phyloP scores from a whole-genome alignment of 164 flowering plant species.

The Kingdonia uniflora region DNA sequence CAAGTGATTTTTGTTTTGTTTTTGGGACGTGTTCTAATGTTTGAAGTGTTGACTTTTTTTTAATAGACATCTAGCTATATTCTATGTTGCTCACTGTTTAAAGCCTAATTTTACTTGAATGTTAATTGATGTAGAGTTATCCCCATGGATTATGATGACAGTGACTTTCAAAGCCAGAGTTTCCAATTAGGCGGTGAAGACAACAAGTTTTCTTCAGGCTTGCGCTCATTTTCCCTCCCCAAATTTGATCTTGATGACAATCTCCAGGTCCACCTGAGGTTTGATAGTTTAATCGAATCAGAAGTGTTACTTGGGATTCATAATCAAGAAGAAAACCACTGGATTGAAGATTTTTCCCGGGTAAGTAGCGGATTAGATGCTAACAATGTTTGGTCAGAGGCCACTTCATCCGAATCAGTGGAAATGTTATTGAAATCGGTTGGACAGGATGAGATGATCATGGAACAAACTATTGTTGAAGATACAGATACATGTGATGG shows the following conservation, averaged over 20 bases:
- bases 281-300: slow-evolving; percentile 79
- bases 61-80: too few species aligned
- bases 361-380: slow-evolving; percentile 67
- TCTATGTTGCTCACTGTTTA: too few species aligned
- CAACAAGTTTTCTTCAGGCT: slow-evolving; percentile 47
- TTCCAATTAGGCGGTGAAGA: slow-evolving; percentile 77
- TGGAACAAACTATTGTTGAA: slow-evolving; percentile 28
- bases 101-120: not conserved
- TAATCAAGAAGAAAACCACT: slow-evolving; percentile 72
- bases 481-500: slow-evolving; percentile 42
- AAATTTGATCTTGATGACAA: slow-evolving; percentile 70
- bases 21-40: too few species aligned
- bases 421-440: slow-evolving; percentile 93
- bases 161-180: slow-evolving; percentile 69
- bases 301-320: slow-evolving; percentile 82
- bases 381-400: slow-evolving; percentile 97
- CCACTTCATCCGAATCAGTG: slow-evolving; percentile 93
- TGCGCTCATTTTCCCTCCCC: slow-evolving; percentile 61
- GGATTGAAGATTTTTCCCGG: slow-evolving; percentile 84
- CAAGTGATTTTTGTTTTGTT: too few species aligned
- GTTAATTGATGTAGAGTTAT: slow-evolving; percentile 37
- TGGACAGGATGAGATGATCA: slow-evolving; percentile 77
- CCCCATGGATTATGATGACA: slow-evolving; percentile 96
- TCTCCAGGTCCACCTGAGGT: slow-evolving; percentile 56
- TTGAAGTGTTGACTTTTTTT: too few species aligned